Evolutionary conservation across 352 stramenopile species (phyloP).

Genomic region (Globisporangium spinosum): DNA sequence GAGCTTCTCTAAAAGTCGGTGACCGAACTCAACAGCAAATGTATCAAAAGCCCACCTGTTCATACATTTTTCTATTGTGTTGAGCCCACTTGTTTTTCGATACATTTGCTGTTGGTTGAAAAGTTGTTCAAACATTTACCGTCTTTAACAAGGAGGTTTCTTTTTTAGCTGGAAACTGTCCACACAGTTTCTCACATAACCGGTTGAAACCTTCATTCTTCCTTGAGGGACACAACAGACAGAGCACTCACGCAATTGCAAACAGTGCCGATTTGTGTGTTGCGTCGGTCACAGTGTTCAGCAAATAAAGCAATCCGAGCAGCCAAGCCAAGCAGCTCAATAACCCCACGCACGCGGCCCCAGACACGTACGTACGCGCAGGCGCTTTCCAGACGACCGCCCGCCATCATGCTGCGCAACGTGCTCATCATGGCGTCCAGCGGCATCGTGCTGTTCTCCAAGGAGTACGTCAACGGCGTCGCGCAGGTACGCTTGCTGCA

Average conservation of each 20-base stretch:
- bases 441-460: conserved; percentile 92
- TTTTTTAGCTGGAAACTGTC: neutral
- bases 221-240: neutral
- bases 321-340: conserved; percentile 1
- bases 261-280: neutral
- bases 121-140: neutral
- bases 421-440: conserved; percentile 91
- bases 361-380: neutral
- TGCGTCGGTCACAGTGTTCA: conserved; percentile 2
- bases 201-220: neutral
- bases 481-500: conserved; percentile 47
- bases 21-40: neutral
- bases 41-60: neutral
- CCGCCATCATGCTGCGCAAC: conserved; percentile 87
- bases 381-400: neutral
- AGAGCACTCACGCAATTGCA: neutral
- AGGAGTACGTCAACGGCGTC: conserved; percentile 88
- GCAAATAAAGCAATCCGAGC: neutral
- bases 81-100: neutral
- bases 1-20: neutral
- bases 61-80: neutral
- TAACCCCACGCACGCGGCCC: neutral
- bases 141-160: neutral
- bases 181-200: neutral
- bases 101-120: neutral